Evolutionary conservation across 768 basidiomycete genomes (phyloP).

Genomic region (Glaciozyma antarctica): DNA sequence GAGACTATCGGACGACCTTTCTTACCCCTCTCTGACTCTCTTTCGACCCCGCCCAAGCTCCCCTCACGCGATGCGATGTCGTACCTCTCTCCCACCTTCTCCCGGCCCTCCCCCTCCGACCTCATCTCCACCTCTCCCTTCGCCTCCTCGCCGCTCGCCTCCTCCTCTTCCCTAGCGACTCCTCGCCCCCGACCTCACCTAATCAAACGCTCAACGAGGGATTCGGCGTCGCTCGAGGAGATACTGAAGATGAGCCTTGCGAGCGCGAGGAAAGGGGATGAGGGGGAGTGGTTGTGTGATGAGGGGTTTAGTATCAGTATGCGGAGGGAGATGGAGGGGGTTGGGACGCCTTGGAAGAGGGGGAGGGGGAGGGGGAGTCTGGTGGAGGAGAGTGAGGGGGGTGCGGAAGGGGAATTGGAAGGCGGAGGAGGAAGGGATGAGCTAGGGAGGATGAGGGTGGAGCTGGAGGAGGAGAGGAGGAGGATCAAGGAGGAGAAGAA

Average conservation of each 20-base stretch:
- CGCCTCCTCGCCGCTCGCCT: neutral
- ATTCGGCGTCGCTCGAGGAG: neutral
- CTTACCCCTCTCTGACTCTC: constrained; percentile 1
- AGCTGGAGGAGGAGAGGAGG: too few species aligned
- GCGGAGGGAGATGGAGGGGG: too few species aligned
- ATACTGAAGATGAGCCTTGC: constrained; percentile 9
- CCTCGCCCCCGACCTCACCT: neutral
- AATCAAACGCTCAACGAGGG: neutral
- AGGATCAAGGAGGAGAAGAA: too few species aligned
- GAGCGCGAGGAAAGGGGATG: constrained; percentile 2
- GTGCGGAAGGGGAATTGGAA: too few species aligned
- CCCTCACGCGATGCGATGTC: neutral
- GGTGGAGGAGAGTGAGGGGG: too few species aligned
- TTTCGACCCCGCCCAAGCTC: constrained; percentile 10
- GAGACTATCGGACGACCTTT: neutral
- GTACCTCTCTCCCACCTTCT: neutral
- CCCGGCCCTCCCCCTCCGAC: too few species aligned
- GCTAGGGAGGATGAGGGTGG: too few species aligned
- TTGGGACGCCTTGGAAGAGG: too few species aligned
- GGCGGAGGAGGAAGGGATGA: too few species aligned
- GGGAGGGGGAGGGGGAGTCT: too few species aligned
- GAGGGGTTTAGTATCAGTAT: too few species aligned
- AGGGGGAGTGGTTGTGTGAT: constrained; percentile 7
- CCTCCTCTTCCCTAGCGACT: neutral
- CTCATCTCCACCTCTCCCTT: too few species aligned